phyloP scores from a whole-genome alignment of 176 grass and related monocot genomes.

The Triticum dicoccoides region DNA sequence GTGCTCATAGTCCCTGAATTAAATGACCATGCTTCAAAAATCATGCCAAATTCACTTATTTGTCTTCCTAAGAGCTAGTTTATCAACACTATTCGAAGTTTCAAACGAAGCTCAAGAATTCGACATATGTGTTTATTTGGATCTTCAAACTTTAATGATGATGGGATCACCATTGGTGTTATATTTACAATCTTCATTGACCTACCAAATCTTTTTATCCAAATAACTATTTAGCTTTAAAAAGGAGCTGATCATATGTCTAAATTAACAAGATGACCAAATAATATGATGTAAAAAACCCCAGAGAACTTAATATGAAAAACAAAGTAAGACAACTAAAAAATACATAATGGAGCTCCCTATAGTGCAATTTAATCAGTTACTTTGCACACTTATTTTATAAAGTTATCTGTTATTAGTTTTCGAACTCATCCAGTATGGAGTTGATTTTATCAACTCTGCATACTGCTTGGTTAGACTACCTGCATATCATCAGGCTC shows the following conservation, averaged over 20 bases:
- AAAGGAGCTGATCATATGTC: background rate
- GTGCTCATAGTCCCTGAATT: background rate
- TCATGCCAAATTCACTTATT: background rate
- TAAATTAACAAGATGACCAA: background rate
- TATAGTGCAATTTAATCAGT: background rate
- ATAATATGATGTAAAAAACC: background rate
- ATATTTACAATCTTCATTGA: background rate
- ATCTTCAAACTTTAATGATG: background rate
- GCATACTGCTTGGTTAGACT: slow-evolving; percentile 11
- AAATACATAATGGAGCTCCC: background rate
- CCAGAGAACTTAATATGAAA: background rate
- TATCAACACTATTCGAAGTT: background rate
- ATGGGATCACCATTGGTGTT: background rate
- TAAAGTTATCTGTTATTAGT: background rate
- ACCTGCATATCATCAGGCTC: slow-evolving; percentile 91
- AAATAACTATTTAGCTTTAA: background rate
- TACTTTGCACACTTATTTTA: background rate
- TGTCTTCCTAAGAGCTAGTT: background rate
- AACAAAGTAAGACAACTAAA: background rate
- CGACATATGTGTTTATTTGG: background rate
- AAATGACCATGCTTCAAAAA: background rate
- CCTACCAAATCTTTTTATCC: background rate
- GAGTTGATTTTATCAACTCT: background rate
- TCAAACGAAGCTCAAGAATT: background rate
- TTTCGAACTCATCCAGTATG: background rate